Evolutionary conservation across 345 rosid species (phyloP), one percentile per base, ranked within the genome.

Genomic region (Boechera retrofracta): DNA sequence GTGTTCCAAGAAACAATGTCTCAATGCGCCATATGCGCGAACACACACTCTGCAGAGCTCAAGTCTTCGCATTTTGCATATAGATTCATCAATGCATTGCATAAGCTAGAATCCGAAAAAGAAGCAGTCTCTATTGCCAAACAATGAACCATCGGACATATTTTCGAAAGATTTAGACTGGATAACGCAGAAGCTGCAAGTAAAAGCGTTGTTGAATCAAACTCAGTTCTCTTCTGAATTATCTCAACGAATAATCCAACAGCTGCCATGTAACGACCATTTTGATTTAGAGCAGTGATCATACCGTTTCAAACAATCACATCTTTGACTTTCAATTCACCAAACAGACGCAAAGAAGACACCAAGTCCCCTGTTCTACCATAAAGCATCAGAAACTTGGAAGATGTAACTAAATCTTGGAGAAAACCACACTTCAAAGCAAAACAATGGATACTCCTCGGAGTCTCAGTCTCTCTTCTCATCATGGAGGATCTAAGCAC

Each of bases 1-100:
- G 93, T 80, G 78, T 90, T 90, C 96, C 93, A 90, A 75, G 93
- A 78, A 56, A 90, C 79, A 61, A 74, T 42, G 41, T 87, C 93
- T 80, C 83, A 76, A 26, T 18, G 45, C 26, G 57, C 81, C 86
- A 84, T 81, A 68, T 73, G 73, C 10, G 36, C 24, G 39, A 87
- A 86, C 61, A 80, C 60, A 51, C 69, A 29, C 77, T 83, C 86
- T 1, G 87, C 80, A 0, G 89, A 84, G 67, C 73, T 59, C 71
- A 87, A 75, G 68, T 85, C 87, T 3, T 85, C 72, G 1, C 84
- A 82, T 84, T 90, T 81, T 36, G 91, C 88, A 69, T 87, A 87
- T 84, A 85, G 84, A 68, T 84, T 86, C 15, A 88, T 67, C 64
- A 88, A 70, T 29, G 85, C 83, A 81, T 88, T 87, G 72, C 84